phyloP scores from a whole-genome alignment of 768 basidiomycete species.

The Rhodotorula paludigena region DNA sequence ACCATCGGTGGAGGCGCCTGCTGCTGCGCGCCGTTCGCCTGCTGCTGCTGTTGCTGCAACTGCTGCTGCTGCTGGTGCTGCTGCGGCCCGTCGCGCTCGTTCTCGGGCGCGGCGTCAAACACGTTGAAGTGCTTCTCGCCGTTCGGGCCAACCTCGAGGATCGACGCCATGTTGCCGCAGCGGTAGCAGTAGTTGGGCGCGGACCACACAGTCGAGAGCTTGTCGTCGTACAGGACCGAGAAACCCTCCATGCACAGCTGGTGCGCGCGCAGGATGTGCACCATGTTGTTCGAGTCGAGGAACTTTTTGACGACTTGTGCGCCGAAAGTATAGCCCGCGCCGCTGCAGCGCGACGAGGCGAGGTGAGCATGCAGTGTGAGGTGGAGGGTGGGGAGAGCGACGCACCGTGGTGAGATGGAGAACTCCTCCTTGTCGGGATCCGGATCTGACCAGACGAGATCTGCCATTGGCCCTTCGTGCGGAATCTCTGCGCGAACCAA shows the following conservation, averaged over 20 bases:
- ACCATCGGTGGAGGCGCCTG: constrained; percentile 2
- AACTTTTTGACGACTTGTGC: constrained; percentile 97
- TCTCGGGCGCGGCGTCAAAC: constrained; percentile 97
- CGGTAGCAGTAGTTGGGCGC: constrained; percentile 99
- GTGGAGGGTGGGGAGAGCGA: constrained; percentile 24
- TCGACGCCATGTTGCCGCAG: constrained; percentile 94
- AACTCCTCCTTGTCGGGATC: constrained; percentile 99
- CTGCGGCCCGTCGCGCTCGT: constrained; percentile 83
- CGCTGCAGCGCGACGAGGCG: constrained; percentile 54
- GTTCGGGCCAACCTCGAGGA: constrained; percentile 88
- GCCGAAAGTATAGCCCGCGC: constrained; percentile 98
- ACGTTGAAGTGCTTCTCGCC: constrained; percentile 89
- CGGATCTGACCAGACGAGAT: constrained; percentile 99
- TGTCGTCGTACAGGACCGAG: constrained; percentile 91
- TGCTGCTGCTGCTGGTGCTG: constrained; percentile 34
- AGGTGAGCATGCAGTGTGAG: background rate
- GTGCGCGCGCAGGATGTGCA: constrained; percentile 94
- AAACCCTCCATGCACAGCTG: constrained; percentile 99
- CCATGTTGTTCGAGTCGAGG: constrained; percentile 90
- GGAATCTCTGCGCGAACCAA: constrained; percentile 69
- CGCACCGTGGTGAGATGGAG: constrained; percentile 92
- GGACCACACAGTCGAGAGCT: constrained; percentile 95
- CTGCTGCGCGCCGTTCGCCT: constrained; percentile 11
- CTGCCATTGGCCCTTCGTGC: constrained; percentile 99
- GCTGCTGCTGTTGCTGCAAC: too few relatives aligned